Evolutionary conservation across 2,329 filamentous ascomycete genomes (phyloP).

Genomic region (Fusarium sp.): DNA sequence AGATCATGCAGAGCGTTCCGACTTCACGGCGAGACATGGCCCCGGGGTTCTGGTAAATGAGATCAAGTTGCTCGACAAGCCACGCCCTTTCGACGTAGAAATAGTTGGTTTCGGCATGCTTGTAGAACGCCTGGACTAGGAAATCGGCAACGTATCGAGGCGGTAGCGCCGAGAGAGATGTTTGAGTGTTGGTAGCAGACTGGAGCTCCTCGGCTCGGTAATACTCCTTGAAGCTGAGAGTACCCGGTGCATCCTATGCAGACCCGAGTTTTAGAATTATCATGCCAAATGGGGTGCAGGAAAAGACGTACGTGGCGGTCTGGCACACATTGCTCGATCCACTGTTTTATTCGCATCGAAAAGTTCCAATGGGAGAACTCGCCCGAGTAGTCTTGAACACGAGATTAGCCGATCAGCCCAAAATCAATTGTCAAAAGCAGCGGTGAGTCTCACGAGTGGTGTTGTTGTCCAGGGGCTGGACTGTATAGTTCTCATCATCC

Average conservation of each 20-base stretch:
- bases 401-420: conserved; percentile 17
- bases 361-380: conserved; percentile 66
- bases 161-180: conserved; percentile 54
- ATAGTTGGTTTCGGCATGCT: conserved; percentile 60
- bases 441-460: conserved; percentile 50
- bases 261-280: not conserved
- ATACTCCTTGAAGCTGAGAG: conserved; percentile 52
- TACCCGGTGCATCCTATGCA: conserved; percentile 41
- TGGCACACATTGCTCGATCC: conserved; percentile 55
- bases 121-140: conserved; percentile 58
- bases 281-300: not conserved
- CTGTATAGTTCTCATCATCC: conserved; percentile 53
- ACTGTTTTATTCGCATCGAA: conserved; percentile 61
- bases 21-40: conserved; percentile 53
- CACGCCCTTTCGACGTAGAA: conserved; percentile 59
- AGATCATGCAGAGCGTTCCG: conserved; percentile 56
- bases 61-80: conserved; percentile 54
- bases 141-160: conserved; percentile 60
- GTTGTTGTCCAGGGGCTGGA: conserved; percentile 54
- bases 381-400: conserved; percentile 57
- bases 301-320: conserved; percentile 42
- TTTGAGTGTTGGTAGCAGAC: conserved; percentile 51
- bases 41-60: conserved; percentile 53
- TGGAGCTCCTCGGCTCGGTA: conserved; percentile 59
- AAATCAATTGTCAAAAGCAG: not conserved